phyloP scores from a whole-genome alignment of 2,329 filamentous ascomycete species.

The Pestalotiopsis sp. region DNA sequence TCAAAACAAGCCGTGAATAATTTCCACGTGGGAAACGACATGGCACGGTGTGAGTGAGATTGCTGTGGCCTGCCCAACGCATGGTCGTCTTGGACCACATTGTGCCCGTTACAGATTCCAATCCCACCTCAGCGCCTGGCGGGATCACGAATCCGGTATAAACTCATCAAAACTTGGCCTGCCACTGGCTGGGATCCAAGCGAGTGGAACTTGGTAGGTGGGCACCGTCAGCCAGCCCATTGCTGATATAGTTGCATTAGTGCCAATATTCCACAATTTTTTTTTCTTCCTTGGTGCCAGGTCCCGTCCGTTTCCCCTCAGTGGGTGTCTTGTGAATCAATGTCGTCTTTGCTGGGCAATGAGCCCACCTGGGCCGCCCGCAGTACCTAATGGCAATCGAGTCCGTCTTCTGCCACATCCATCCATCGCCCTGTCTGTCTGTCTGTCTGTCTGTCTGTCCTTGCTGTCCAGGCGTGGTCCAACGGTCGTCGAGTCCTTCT shows the following conservation, averaged over 20 bases:
- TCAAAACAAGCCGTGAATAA: background rate
- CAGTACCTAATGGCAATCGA: background rate
- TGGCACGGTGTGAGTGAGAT: constrained; percentile 6
- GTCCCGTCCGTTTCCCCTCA: background rate
- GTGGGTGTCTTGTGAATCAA: background rate
- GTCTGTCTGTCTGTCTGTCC: background rate
- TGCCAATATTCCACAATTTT: constrained; percentile 15
- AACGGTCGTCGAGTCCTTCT: background rate
- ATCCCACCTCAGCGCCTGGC: background rate
- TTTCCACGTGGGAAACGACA: constrained; percentile 2
- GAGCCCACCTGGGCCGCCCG: background rate
- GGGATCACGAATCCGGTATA: constrained; percentile 3
- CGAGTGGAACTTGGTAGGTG: constrained; percentile 8
- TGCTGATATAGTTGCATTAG: constrained; percentile 15
- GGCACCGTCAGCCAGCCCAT: constrained; percentile 10
- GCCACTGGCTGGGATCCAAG: constrained; percentile 6
- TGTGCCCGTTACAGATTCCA: background rate
- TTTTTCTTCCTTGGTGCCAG: background rate
- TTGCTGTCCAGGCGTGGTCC: background rate
- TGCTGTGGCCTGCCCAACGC: background rate
- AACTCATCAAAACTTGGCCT: background rate
- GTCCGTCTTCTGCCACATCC: background rate
- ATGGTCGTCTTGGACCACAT: background rate
- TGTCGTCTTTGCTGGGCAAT: background rate
- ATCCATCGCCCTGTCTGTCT: background rate